Base-by-base conservation (phyloP, 345 rosid species). In the Ceriops zippeliana region DNA sequence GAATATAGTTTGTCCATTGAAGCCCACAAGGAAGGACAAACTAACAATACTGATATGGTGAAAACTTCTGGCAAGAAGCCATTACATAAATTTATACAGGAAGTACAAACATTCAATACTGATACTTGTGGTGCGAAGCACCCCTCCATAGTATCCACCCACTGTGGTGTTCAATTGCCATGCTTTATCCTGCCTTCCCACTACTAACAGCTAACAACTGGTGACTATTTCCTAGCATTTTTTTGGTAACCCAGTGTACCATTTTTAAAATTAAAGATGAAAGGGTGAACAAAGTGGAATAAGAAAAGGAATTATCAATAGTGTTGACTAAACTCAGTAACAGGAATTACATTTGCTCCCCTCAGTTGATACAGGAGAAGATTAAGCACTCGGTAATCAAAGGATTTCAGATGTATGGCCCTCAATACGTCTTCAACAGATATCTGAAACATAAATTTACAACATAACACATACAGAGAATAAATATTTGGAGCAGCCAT, bases 321-420 rank as follows among this genome's bases (percentile, higher is more conserved):
- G 51, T 57, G 42, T 65, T 31, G 46, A 10, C 73, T 66, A 63
- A 62, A 62, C 22, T 67, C 6, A 37, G 46, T 52, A 61, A 32
- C 37, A 32, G 62, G 9, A 13, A 58, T 67, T 68, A 86, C 83
- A 89, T 82, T 76, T 86, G 78, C 86, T 81, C 86, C 85, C 77
- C 86, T 88, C 78, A 93, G 64, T 81, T 86, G 85, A 69, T 89
- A 91, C 59, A 93, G 72, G 28, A 89, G 81, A 83, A 91, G 95
- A 85, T 91, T 89, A 83, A 91, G 78, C 67, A 88, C 82, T 69
- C 93, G 85, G 82, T 88, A 91, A 82, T 91, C 97, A 76, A 89
- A 88, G 6, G 96, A 93, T 76, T 93, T 93, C 64, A 93, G 79
- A 83, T 85, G 86, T 66, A 93, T 79, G 52, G 98, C 90, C 75